phyloP scores from a whole-genome alignment of 108 stramenopile genomes.

The Ochromonas danica region DNA sequence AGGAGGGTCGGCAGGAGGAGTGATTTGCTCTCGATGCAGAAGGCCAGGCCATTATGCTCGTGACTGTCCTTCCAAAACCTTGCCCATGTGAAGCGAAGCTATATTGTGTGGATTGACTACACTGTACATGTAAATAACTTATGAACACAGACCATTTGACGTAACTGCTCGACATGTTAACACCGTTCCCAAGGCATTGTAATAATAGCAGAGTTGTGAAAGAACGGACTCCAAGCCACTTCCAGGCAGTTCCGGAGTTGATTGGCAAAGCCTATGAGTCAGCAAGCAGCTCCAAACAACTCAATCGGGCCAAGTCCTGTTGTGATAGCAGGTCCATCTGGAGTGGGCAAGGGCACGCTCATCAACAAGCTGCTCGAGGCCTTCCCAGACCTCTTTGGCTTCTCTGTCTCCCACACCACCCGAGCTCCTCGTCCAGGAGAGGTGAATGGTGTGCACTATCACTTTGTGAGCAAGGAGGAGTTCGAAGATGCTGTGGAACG shows the following conservation, averaged over 20 bases:
- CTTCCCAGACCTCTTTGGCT: slow-evolving; percentile 54
- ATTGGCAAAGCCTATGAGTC: too few relatives aligned
- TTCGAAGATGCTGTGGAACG: slow-evolving; percentile 70
- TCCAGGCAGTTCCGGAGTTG: too few relatives aligned
- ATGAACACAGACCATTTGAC: too few relatives aligned
- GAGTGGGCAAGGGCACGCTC: slow-evolving; percentile 64
- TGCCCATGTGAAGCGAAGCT: too few relatives aligned
- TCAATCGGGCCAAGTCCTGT: slow-evolving; percentile 30
- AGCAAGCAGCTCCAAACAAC: background rate
- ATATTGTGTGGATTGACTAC: too few relatives aligned
- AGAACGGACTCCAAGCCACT: too few relatives aligned
- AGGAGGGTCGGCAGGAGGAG: background rate
- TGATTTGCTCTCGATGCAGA: background rate
- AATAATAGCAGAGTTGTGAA: too few relatives aligned
- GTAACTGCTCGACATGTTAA: too few relatives aligned
- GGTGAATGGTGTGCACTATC: slow-evolving; percentile 73
- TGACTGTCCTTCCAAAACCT: too few relatives aligned
- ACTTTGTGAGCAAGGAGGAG: slow-evolving; percentile 70
- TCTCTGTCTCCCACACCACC: slow-evolving; percentile 88
- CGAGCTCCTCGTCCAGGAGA: slow-evolving; percentile 71
- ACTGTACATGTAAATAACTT: too few relatives aligned
- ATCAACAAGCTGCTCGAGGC: slow-evolving; percentile 50
- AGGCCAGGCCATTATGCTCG: background rate
- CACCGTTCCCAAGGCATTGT: too few relatives aligned
- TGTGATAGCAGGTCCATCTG: slow-evolving; percentile 58